phyloP scores from a whole-genome alignment of 148 eudicot genomes.

The Arctostaphylos glauca region DNA sequence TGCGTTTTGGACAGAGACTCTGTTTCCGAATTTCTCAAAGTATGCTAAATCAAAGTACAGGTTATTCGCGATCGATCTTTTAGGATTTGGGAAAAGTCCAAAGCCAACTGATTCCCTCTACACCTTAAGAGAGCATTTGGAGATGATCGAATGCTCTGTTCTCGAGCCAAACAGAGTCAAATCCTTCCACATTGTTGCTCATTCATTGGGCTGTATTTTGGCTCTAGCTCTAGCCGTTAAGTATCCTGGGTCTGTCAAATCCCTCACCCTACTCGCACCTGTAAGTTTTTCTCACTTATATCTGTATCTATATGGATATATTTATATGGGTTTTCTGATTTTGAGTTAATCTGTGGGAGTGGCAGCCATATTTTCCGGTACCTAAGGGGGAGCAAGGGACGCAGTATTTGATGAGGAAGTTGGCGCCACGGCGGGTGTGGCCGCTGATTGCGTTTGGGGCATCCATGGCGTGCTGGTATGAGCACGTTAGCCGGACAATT shows the following conservation, averaged over 20 bases:
- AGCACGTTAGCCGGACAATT: slow-evolving; percentile 72
- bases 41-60: slow-evolving; percentile 64
- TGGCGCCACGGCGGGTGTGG: slow-evolving; percentile 87
- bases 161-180: slow-evolving; percentile 51
- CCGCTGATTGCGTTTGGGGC: slow-evolving; percentile 76
- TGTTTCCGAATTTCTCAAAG: slow-evolving; percentile 75
- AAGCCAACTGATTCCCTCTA: slow-evolving; percentile 81
- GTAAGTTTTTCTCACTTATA: slow-evolving; percentile 34
- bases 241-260: slow-evolving; percentile 64
- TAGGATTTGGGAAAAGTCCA: slow-evolving; percentile 92
- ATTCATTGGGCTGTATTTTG: slow-evolving; percentile 88
- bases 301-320: not conserved
- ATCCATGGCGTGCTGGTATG: slow-evolving; percentile 88
- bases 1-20: slow-evolving; percentile 85
- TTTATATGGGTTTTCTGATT: not conserved
- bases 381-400: slow-evolving; percentile 80
- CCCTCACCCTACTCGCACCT: slow-evolving; percentile 85
- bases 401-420: slow-evolving; percentile 65
- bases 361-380: slow-evolving; percentile 84
- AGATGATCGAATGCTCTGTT: slow-evolving; percentile 81
- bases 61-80: slow-evolving; percentile 69
- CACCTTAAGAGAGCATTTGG: slow-evolving; percentile 78
- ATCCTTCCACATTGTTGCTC: slow-evolving; percentile 93
- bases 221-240: slow-evolving; percentile 83
- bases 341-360: not conserved